These are phyloP conservation scores for Starmerella riodocensis DNA, from an alignment of 805 yeast species.

Conservation along the genomic window DNA sequence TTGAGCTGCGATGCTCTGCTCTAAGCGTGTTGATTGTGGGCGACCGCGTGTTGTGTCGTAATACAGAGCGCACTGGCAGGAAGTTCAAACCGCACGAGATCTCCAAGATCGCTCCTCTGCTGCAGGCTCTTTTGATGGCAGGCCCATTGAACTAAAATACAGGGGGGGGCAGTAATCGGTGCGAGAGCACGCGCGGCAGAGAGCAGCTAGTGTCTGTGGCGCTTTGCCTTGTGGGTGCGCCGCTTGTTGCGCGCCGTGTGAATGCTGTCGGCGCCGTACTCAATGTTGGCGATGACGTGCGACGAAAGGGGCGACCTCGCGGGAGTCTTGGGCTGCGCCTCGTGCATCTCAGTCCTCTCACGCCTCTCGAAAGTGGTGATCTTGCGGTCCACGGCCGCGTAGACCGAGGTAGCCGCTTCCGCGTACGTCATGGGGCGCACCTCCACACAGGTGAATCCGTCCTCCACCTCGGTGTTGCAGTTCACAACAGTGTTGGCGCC, in stretches of 20 bases:
- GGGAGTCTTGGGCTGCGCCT: neutral
- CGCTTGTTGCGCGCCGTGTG: neutral
- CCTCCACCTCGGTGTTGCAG: conserved; percentile 21
- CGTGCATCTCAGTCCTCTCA: conserved; percentile 6
- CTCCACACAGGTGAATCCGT: conserved; percentile 36
- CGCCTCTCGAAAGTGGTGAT: conserved; percentile 1
- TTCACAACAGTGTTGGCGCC: conserved; percentile 14
- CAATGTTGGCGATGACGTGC: conserved; percentile 10
- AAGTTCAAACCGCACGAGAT: conserved; percentile 75
- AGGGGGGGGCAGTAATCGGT: too few species aligned
- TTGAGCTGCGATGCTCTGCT: conserved; percentile 29
- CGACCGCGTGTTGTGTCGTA: conserved; percentile 58
- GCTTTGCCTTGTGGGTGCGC: too few species aligned
- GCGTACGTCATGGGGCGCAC: conserved; percentile 40
- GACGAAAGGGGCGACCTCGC: conserved; percentile 1
- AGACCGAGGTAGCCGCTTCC: conserved; percentile 33
- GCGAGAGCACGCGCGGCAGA: too few species aligned
- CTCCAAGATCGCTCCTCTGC: conserved; percentile 35
- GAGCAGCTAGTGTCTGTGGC: too few species aligned
- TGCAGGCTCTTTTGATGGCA: neutral
- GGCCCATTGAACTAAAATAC: too few species aligned
- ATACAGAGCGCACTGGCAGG: conserved; percentile 68
- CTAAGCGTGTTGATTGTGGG: conserved; percentile 54
- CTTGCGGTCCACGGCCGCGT: conserved; percentile 4
- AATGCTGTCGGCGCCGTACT: conserved; percentile 2